Evolutionary conservation across 2,329 filamentous ascomycete species (phyloP).

Genomic region (Calonectria hongkongensis): DNA sequence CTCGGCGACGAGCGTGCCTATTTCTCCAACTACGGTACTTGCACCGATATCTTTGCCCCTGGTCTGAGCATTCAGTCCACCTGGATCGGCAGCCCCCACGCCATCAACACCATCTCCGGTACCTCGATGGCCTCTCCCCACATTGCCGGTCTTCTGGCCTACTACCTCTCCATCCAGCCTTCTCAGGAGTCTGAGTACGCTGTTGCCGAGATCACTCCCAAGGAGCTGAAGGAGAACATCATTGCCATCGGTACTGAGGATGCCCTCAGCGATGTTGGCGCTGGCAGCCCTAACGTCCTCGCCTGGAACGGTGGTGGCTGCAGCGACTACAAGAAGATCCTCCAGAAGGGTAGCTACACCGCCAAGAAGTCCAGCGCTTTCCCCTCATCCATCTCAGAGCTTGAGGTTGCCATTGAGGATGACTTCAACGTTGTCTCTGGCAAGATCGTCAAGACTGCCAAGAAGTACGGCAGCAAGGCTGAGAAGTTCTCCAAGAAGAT

Average conservation of each 20-base stretch:
- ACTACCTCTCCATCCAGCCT: slow-evolving; percentile 97
- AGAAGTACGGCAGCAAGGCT: slow-evolving; percentile 72
- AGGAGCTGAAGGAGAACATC: slow-evolving; percentile 93
- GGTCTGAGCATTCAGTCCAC: slow-evolving; percentile 98
- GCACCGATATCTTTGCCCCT: slow-evolving; percentile 99
- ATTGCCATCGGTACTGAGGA: slow-evolving; percentile 88
- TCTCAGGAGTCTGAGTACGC: slow-evolving; percentile 92
- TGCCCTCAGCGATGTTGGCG: slow-evolving; percentile 87
- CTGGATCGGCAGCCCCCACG: slow-evolving; percentile 97
- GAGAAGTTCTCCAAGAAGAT: slow-evolving; percentile 79
- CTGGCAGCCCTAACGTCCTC: slow-evolving; percentile 92
- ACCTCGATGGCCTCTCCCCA: slow-evolving; percentile 99
- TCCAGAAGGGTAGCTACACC: slow-evolving; percentile 83
- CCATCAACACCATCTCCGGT: slow-evolving; percentile 98
- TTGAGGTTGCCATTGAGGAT: slow-evolving; percentile 76
- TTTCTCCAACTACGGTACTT: slow-evolving; percentile 99
- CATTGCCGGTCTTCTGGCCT: slow-evolving; percentile 96
- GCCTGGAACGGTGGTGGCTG: slow-evolving; percentile 99
- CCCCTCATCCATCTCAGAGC: slow-evolving; percentile 71
- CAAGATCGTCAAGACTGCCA: slow-evolving; percentile 73
- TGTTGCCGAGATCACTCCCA: slow-evolving; percentile 90
- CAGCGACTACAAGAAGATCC: slow-evolving; percentile 91
- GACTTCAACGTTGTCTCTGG: slow-evolving; percentile 76
- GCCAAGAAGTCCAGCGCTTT: slow-evolving; percentile 64
- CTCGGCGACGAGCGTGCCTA: slow-evolving; percentile 97